Evolutionary conservation across 129 eudicot species (phyloP).

Genomic region (Arctium minus): DNA sequence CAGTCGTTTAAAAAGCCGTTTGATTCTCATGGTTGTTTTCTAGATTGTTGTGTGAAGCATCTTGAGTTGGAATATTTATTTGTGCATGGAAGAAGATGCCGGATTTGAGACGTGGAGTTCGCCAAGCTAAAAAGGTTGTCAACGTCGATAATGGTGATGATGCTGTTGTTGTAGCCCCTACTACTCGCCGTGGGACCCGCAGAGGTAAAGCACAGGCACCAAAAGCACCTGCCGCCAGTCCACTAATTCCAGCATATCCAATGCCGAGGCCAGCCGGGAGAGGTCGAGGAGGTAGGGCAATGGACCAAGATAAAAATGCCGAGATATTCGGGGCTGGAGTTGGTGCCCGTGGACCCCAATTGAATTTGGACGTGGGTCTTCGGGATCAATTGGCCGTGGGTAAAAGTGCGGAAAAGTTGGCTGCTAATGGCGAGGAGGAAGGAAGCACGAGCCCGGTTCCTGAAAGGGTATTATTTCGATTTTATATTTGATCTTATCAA

Average conservation of each 20-base stretch:
- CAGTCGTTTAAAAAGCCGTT: background rate
- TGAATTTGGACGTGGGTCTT: constrained; percentile 24
- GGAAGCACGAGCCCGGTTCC: constrained; percentile 49
- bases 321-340: background rate
- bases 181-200: constrained; percentile 37
- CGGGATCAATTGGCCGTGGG: constrained; percentile 29
- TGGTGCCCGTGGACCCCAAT: constrained; percentile 5
- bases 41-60: constrained; percentile 5
- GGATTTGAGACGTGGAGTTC: constrained; percentile 70
- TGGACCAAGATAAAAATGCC: constrained; percentile 22
- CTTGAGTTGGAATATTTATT: constrained; percentile 13
- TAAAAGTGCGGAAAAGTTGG: constrained; percentile 34
- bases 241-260: constrained; percentile 16
- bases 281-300: constrained; percentile 33
- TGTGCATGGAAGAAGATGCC: constrained; percentile 55
- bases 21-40: constrained; percentile 1
- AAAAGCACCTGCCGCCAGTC: constrained; percentile 19
- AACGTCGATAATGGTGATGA: constrained; percentile 24
- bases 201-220: constrained; percentile 31
- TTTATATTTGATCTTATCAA: background rate
- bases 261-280: constrained; percentile 43
- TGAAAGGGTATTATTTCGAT: constrained; percentile 28
- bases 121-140: constrained; percentile 36
- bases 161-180: constrained; percentile 14
- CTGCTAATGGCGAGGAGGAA: constrained; percentile 36